Conservation (phyloP, 768 basidiomycete genomes). For the Paxillus involutus region DNA sequence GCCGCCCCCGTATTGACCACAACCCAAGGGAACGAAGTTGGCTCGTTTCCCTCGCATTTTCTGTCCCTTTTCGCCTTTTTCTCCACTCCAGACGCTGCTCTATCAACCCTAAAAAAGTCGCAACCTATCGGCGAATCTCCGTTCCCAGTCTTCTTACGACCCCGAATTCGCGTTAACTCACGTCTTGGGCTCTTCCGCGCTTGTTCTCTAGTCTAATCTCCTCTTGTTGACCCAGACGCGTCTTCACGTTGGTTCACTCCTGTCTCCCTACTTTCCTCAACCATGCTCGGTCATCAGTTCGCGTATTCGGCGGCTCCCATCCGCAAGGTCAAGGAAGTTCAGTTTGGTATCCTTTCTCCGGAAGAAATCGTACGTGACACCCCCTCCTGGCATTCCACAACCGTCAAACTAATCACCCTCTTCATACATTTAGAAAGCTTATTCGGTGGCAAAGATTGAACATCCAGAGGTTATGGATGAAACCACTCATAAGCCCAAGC, state of each 20-base stretch:
- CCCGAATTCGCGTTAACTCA: constrained; percentile 27
- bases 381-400: background rate
- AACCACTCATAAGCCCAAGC: constrained; percentile 82
- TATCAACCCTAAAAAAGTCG: constrained; percentile 18
- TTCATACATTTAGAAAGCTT: constrained; percentile 86
- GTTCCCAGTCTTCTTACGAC: constrained; percentile 7
- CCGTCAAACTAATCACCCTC: constrained; percentile 14
- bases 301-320: constrained; percentile 92
- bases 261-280: constrained; percentile 15
- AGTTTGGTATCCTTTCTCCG: constrained; percentile 97
- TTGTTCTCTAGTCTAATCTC: background rate
- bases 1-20: background rate
- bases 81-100: background rate
- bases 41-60: constrained; percentile 11
- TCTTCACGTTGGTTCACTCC: constrained; percentile 2
- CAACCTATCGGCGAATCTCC: constrained; percentile 6
- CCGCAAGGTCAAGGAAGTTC: constrained; percentile 95
- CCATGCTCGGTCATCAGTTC: constrained; percentile 87
- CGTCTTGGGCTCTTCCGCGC: constrained; percentile 9
- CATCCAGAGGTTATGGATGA: constrained; percentile 99
- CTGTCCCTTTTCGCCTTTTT: constrained; percentile 15
- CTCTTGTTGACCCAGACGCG: constrained; percentile 14
- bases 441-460: constrained; percentile 97
- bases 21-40: constrained; percentile 1
- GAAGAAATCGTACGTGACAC: constrained; percentile 83